phyloP scores from a whole-genome alignment of 148 eudicot species.

The Suaeda aralocaspica region DNA sequence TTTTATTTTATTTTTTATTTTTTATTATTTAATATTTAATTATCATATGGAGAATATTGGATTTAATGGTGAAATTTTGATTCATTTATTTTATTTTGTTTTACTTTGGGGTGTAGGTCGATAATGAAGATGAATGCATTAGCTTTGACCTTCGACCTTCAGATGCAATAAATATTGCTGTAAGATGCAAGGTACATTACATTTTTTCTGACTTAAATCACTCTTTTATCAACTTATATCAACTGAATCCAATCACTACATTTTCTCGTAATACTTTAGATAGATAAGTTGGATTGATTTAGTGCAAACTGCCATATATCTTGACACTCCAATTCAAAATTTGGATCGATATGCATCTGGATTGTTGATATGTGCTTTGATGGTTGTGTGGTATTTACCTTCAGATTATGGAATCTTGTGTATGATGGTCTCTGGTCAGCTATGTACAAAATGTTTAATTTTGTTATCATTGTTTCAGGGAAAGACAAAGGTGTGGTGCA shows the following conservation, averaged over 20 bases:
- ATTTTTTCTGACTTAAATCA: background rate
- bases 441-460: background rate
- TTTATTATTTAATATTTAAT: no score
- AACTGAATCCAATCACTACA: background rate
- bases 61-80: background rate
- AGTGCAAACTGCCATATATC: background rate
- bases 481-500: background rate
- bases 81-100: background rate
- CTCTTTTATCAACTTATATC: no score
- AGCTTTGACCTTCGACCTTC: constrained; percentile 94
- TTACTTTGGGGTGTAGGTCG: constrained; percentile 41
- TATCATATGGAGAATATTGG: background rate
- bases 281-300: no score
- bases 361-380: no score
- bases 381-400: background rate
- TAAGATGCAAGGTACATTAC: constrained; percentile 84
- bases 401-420: background rate
- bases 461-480: background rate
- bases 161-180: constrained; percentile 96
- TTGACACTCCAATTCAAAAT: background rate
- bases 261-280: background rate
- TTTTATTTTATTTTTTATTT: no score
- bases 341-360: background rate
- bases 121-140: constrained; percentile 57
- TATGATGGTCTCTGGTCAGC: background rate